Percentiles rank a stretch among this genome's conserved stretches.
Evolutionary conservation across 768 basidiomycete species (phyloP).

Genomic region (Melanogaster broomeanus): DNA sequence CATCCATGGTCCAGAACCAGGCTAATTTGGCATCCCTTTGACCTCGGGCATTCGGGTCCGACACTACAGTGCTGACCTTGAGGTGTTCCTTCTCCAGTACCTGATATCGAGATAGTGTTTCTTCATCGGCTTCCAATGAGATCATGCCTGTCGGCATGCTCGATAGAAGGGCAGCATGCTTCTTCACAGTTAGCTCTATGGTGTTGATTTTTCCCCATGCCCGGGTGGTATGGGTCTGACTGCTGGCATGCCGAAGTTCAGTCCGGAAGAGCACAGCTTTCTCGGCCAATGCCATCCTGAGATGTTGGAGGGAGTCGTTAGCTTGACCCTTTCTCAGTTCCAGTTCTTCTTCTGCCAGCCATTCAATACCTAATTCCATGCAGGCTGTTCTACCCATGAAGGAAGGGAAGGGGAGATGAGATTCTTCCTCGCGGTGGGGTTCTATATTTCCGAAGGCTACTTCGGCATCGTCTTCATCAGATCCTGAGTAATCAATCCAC

Average conservation of each 20-base stretch:
- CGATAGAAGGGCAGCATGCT: conserved; percentile 4
- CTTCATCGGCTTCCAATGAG: not conserved
- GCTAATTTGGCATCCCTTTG: conserved; percentile 1
- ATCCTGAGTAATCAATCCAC: too few species aligned
- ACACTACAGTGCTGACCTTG: conserved; percentile 1
- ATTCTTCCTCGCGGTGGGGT: too few species aligned
- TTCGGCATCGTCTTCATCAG: too few species aligned
- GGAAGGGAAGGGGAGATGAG: not conserved
- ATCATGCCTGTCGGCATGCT: not conserved
- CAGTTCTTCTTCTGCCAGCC: conserved; percentile 5
- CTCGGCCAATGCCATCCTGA: conserved; percentile 4
- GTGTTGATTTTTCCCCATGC: not conserved
- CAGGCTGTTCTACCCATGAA: not conserved
- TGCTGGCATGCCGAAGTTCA: not conserved
- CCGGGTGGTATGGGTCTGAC: not conserved
- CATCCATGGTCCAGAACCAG: conserved; percentile 12
- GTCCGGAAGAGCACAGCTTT: conserved; percentile 8
- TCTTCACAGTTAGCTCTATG: not conserved
- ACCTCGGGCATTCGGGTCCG: conserved; percentile 3
- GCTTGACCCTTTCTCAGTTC: conserved; percentile 10
- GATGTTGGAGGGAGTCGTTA: conserved; percentile 14
- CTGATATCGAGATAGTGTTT: not conserved
- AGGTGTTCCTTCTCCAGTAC: not conserved
- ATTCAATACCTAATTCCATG: not conserved
- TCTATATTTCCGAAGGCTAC: too few species aligned